phyloP scores from a whole-genome alignment of 805 yeast genomes.

The Saccharomycopsis sp. region DNA sequence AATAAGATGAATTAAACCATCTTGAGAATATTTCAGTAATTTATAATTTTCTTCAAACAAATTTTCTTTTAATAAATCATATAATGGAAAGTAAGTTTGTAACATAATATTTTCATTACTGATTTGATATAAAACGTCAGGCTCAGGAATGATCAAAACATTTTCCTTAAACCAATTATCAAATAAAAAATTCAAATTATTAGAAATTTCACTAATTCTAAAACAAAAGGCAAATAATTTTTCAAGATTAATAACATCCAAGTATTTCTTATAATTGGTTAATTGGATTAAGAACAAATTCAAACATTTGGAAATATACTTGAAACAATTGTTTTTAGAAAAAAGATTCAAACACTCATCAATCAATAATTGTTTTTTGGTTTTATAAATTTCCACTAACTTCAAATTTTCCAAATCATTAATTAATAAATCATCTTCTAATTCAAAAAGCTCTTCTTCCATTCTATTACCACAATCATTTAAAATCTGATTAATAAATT shows the following conservation, averaged over 20 bases:
- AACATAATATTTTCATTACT: background rate
- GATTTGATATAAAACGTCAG: background rate
- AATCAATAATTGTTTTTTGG: background rate
- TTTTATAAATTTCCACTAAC: background rate
- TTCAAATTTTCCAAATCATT: background rate
- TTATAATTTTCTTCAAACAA: constrained; percentile 1
- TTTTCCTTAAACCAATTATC: constrained; percentile 4
- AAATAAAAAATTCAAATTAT: background rate
- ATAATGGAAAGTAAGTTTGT: constrained; percentile 3
- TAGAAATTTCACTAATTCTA: background rate
- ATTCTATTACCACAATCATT: background rate
- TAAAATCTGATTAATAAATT: background rate
- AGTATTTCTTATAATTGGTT: background rate
- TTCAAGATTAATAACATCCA: too few relatives aligned
- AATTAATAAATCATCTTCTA: background rate
- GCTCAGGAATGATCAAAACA: background rate
- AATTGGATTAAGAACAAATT: background rate
- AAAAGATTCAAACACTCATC: background rate
- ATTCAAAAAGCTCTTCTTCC: background rate
- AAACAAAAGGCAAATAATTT: constrained; percentile 2
- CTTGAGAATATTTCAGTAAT: constrained; percentile 2
- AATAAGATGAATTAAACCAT: too few relatives aligned
- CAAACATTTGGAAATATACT: background rate
- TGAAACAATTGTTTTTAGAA: background rate
- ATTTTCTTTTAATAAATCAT: constrained; percentile 3